Conservation (phyloP, 768 basidiomycete species). For the Infundibulicybe gibba region DNA sequence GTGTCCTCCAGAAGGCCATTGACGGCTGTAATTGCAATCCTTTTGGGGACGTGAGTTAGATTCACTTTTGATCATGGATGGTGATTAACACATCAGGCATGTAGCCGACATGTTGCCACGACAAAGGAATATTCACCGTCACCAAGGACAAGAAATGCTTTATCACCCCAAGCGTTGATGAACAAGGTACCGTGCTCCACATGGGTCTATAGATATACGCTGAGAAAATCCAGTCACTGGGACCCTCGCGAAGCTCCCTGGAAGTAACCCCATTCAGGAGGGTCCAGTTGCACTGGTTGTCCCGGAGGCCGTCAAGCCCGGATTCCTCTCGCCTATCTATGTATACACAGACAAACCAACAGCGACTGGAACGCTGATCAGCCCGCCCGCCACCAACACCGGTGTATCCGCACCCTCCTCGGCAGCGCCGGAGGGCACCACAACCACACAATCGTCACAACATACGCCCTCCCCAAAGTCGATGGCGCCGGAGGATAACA, state of each 20-base stretch:
- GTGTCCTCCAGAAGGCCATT: constrained; percentile 51
- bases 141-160: constrained; percentile 35
- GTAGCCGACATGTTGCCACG: constrained; percentile 40
- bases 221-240: constrained; percentile 34
- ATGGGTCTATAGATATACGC: constrained; percentile 3
- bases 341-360: constrained; percentile 42
- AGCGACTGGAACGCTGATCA: constrained; percentile 25
- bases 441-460: no score
- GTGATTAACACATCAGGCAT: neutral
- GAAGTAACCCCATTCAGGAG: constrained; percentile 49
- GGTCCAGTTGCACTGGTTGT: constrained; percentile 28
- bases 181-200: constrained; percentile 30
- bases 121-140: constrained; percentile 41
- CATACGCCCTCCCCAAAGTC: no score
- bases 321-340: constrained; percentile 38
- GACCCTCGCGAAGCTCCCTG: constrained; percentile 42
- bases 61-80: no score
- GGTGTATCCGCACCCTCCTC: no score
- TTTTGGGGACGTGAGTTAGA: constrained; percentile 28
- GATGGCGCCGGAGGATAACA: no score
- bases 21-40: constrained; percentile 47
- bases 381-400: no score
- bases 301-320: constrained; percentile 30
- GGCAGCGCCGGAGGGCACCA: no score
- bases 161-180: constrained; percentile 44